Percentiles rank a stretch among this genome's conserved stretches.
Conservation (phyloP, 371 early-diverging fungal genomes). For the Rhizopus stolonifer region DNA sequence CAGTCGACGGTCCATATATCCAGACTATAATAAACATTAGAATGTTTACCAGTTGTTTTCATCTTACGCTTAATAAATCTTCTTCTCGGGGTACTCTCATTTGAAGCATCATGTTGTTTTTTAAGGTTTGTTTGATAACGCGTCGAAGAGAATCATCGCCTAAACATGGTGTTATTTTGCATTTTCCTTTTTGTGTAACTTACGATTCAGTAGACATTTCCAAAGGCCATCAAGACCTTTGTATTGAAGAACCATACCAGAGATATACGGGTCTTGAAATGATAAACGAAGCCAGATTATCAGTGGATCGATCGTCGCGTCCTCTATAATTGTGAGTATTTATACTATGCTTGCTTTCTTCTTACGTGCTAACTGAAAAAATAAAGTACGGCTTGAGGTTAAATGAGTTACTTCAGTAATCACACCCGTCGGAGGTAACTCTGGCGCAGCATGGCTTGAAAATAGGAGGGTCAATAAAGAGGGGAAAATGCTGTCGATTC, state of each 20-base stretch:
- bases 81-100: conserved; percentile 33
- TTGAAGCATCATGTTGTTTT: conserved; percentile 25
- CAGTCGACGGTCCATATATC: conserved; percentile 23
- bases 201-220: conserved; percentile 37
- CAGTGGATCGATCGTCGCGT: conserved; percentile 53
- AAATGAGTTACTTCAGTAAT: conserved; percentile 49
- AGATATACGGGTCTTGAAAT: conserved; percentile 42
- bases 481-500: background rate
- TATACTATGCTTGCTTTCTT: background rate
- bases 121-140: conserved; percentile 29
- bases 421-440: conserved; percentile 26
- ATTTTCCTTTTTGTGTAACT: too few species aligned
- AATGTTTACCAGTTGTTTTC: too few species aligned
- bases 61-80: conserved; percentile 33
- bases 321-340: conserved; percentile 21
- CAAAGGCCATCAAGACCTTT: conserved; percentile 38
- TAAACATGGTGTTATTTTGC: too few species aligned
- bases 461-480: background rate
- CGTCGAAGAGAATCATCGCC: conserved; percentile 28
- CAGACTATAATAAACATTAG: conserved; percentile 10
- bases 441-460: too few species aligned
- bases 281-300: conserved; percentile 46
- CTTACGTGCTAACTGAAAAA: conserved; percentile 48
- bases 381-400: conserved; percentile 39
- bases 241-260: conserved; percentile 45